Evolutionary conservation across 169 alveolate species (phyloP), one percentile per base, ranked within the genome.

Genomic region (Eimeria necatrix): DNA sequence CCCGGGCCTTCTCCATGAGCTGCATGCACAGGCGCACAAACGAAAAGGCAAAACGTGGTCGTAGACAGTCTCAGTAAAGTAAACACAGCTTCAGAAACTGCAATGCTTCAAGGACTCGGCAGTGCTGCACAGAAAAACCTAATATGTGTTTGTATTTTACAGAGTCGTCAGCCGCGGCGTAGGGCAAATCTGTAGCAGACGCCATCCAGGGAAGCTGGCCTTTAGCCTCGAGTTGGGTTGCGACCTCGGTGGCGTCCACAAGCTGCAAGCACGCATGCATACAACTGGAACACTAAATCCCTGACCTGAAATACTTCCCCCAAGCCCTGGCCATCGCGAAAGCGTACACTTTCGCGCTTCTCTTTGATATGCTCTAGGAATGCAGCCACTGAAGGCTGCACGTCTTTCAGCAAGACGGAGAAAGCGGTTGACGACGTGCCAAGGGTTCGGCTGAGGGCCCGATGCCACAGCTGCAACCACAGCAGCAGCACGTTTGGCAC

Each of bases 391-490:
- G 68, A 80, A 26, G 89, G 89, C 49, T 52, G 59, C 16, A 48
- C 32, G 14, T 49, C 89, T 20, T 10, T 9, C 71, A 80, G 18
- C 48, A 80, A 26, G 32, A 56, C 70, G 48, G 70, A 52, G 49
- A 80, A 80, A 2, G 32, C 71, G 32, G 32, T 49, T 3, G 32
- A 8, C 18, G 14, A 4, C 52, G 7, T 48, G 51, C 89, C 61
- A n/a, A 16, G 24, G 48, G 20, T 24, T 4, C 20, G 7, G 0
- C 22, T 51, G 49, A 9, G 32, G n/a, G 89, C 71, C n/a, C 49
- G 49, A 8, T 80, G 59, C 89, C 89, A 80, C 52, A 80, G 48
- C 89, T 80, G 89, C 89, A 52, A 6, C 6, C 70, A 22, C 80
- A 70, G 8, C 49, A 70, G 80, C 80, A 24, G 10, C 80, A 24